Percentiles rank a stretch among this genome's conserved stretches.
Conservation (phyloP, 2,329 filamentous ascomycete species). For the Clarireedia sp. region DNA sequence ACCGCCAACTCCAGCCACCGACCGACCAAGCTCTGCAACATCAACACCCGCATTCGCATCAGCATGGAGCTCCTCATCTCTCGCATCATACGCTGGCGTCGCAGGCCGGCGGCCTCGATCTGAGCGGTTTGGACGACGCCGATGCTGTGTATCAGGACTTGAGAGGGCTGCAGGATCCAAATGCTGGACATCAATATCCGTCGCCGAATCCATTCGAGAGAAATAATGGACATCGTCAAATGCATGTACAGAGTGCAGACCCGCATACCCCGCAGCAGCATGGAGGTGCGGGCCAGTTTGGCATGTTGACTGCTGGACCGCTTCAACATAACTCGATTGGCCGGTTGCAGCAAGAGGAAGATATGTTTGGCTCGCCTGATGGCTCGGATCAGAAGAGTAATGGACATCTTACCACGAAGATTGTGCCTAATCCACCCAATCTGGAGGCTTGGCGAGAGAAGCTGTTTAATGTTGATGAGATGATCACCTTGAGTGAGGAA, state of each 20-base stretch:
- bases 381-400: constrained; percentile 37
- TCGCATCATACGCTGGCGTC: constrained; percentile 29
- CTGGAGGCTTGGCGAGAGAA: constrained; percentile 62
- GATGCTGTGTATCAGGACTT: constrained; percentile 33
- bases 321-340: constrained; percentile 29
- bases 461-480: constrained; percentile 68
- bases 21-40: constrained; percentile 28
- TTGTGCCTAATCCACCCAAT: constrained; percentile 59
- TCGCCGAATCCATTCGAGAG: constrained; percentile 30
- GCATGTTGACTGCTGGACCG: constrained; percentile 35
- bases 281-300: constrained; percentile 35
- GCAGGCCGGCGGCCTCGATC: constrained; percentile 31
- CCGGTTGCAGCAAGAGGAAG: constrained; percentile 32
- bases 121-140: constrained; percentile 35
- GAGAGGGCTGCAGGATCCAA: constrained; percentile 30
- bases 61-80: constrained; percentile 28
- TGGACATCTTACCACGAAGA: constrained; percentile 46
- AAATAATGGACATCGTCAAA: constrained; percentile 26
- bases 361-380: constrained; percentile 31
- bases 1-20: constrained; percentile 28
- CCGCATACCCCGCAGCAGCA: constrained; percentile 33
- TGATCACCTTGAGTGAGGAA: constrained; percentile 64
- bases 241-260: constrained; percentile 26
- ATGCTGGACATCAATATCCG: constrained; percentile 29
- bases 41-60: constrained; percentile 23